Percentiles rank a stretch among this genome's conserved stretches.
Conservation (phyloP, 352 stramenopile species). For the Phytophthora meadii region DNA sequence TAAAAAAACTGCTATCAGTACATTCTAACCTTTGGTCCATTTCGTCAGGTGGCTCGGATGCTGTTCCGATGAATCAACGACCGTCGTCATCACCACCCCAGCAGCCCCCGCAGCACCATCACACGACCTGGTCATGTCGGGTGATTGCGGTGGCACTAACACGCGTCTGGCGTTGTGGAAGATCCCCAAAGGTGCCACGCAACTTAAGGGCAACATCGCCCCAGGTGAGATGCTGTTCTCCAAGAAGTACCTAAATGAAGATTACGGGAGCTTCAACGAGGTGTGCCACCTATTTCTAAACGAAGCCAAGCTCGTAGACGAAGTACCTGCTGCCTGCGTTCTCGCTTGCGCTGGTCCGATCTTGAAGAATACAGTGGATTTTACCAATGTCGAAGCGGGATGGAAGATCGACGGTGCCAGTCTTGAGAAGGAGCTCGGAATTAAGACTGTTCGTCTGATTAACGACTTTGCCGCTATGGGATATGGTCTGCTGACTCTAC, state of each 20-base stretch:
- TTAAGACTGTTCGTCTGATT: slow-evolving; percentile 90
- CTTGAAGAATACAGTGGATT: slow-evolving; percentile 79
- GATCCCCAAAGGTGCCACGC: slow-evolving; percentile 51
- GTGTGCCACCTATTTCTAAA: slow-evolving; percentile 93
- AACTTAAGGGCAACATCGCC: slow-evolving; percentile 55
- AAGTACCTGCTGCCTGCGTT: slow-evolving; percentile 60
- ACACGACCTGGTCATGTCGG: slow-evolving; percentile 61
- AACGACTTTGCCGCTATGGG: slow-evolving; percentile 98
- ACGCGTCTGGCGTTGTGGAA: slow-evolving; percentile 91
- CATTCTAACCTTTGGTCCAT: too few relatives aligned
- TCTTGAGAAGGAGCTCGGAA: slow-evolving; percentile 75
- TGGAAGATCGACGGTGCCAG: slow-evolving; percentile 87
- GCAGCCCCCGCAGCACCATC: too few relatives aligned
- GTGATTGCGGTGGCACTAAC: slow-evolving; percentile 97
- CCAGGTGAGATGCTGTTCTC: slow-evolving; percentile 74
- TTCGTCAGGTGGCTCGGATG: background rate
- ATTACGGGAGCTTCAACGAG: slow-evolving; percentile 76
- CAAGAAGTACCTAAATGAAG: slow-evolving; percentile 87
- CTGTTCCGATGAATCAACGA: background rate
- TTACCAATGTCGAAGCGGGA: slow-evolving; percentile 93
- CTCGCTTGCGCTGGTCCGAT: slow-evolving; percentile 81
- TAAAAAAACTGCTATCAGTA: too few relatives aligned
- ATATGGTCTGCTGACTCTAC: slow-evolving; percentile 95
- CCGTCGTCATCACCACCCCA: slow-evolving; percentile 7
- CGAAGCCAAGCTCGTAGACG: slow-evolving; percentile 80